Conservation (phyloP, 2,329 filamentous ascomycete species). For the Penicillium sclerotigenum region DNA sequence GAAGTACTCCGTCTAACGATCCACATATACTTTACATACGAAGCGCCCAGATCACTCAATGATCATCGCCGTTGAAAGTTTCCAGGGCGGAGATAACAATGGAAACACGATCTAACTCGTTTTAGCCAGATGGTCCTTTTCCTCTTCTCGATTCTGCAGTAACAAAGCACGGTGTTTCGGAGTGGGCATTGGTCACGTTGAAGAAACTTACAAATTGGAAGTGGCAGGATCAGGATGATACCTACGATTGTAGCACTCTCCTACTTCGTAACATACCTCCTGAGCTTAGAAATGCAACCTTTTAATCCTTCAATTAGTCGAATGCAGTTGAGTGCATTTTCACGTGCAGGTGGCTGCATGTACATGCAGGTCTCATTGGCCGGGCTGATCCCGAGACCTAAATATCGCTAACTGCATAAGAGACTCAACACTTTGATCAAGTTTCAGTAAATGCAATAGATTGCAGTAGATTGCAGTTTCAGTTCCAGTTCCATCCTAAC, state of each 20-base stretch:
- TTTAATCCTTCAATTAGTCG: neutral
- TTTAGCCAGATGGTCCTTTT: neutral
- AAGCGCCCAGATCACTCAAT: neutral
- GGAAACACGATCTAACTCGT: neutral
- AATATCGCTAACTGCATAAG: neutral
- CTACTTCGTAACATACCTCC: neutral
- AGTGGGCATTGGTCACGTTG: neutral
- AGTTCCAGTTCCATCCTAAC: neutral
- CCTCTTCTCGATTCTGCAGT: neutral
- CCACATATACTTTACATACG: neutral
- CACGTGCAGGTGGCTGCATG: neutral
- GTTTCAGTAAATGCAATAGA: neutral
- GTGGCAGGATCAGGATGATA: neutral
- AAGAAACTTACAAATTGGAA: neutral
- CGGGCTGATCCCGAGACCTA: neutral
- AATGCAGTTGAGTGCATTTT: neutral
- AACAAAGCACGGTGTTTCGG: neutral
- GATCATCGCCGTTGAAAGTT: conserved; percentile 18
- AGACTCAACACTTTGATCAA: too few relatives aligned
- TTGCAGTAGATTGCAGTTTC: neutral
- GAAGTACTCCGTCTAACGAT: neutral
- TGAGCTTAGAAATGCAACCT: neutral
- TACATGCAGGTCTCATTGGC: neutral
- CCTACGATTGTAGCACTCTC: neutral
- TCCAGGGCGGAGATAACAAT: conserved; percentile 1